Conservation (phyloP, 2,329 filamentous ascomycete genomes). For the Apiospora koreana region DNA sequence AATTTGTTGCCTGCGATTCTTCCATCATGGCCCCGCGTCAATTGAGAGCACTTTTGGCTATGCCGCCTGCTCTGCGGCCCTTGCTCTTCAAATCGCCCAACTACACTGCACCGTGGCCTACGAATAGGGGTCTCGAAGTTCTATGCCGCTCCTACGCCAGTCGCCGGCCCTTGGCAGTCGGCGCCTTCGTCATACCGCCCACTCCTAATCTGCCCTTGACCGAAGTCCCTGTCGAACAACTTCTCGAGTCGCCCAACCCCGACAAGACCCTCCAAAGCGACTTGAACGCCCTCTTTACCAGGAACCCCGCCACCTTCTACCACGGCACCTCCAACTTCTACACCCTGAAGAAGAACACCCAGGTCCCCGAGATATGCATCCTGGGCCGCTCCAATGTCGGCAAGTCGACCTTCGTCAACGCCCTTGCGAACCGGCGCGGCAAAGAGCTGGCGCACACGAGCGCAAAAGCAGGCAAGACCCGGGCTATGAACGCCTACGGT, state of each 20-base stretch:
- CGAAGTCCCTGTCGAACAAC: conserved; percentile 30
- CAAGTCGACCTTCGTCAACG: conserved; percentile 87
- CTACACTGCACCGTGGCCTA: background rate
- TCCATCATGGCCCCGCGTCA: conserved; percentile 21
- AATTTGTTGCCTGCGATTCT: background rate
- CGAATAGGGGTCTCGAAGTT: background rate
- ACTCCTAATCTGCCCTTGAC: conserved; percentile 22
- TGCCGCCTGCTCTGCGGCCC: conserved; percentile 29
- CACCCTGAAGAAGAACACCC: conserved; percentile 51
- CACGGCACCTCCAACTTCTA: conserved; percentile 38
- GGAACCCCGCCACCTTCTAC: conserved; percentile 26
- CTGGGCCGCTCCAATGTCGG: conserved; percentile 88
- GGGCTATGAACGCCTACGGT: conserved; percentile 57
- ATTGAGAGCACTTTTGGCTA: conserved; percentile 26
- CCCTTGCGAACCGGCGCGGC: conserved; percentile 64
- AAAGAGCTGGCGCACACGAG: conserved; percentile 49
- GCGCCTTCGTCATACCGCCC: conserved; percentile 31
- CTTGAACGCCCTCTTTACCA: conserved; percentile 27
- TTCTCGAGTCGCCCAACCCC: conserved; percentile 30
- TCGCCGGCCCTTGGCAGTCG: conserved; percentile 24
- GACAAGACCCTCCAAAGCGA: conserved; percentile 25
- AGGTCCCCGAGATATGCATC: conserved; percentile 67
- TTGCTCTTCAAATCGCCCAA: conserved; percentile 21
- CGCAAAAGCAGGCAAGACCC: conserved; percentile 52
- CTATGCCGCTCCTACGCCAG: conserved; percentile 8